Evolutionary conservation across 495 filamentous ascomycete species (phyloP).

Genomic region (Penicillium paxilli): DNA sequence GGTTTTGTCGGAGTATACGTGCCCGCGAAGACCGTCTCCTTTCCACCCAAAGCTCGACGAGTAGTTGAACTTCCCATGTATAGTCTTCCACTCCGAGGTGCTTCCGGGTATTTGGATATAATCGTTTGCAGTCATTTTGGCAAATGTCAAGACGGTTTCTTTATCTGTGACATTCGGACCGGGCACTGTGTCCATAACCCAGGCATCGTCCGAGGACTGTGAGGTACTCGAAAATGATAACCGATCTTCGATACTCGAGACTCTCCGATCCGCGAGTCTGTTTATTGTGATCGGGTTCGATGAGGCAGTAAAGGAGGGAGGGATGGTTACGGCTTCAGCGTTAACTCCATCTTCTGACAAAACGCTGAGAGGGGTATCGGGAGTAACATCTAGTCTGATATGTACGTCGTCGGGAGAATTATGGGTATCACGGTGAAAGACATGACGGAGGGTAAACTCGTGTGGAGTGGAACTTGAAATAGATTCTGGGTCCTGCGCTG

Average conservation of each 20-base stretch:
- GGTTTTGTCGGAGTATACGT: constrained; percentile 83
- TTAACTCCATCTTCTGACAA: constrained; percentile 62
- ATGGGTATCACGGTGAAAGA: constrained; percentile 70
- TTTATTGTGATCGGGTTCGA: constrained; percentile 69
- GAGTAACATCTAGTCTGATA: constrained; percentile 67
- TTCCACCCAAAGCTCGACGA: constrained; percentile 89
- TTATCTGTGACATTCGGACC: constrained; percentile 87
- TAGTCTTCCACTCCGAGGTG: constrained; percentile 80
- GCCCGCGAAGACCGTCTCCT: constrained; percentile 82
- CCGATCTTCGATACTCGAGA: constrained; percentile 72
- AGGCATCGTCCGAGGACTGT: constrained; percentile 67
- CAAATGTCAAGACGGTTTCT: constrained; percentile 77
- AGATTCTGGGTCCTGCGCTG: not conserved
- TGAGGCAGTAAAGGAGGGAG: constrained; percentile 46
- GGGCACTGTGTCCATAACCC: constrained; percentile 77
- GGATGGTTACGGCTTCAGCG: constrained; percentile 34
- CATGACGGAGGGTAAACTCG: constrained; percentile 71
- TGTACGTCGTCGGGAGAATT: constrained; percentile 69
- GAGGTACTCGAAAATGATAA: constrained; percentile 61
- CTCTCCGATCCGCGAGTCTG: constrained; percentile 76
- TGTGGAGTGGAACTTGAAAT: constrained; percentile 22
- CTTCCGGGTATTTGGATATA: constrained; percentile 69
- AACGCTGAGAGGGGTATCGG: constrained; percentile 63
- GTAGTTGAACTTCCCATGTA: constrained; percentile 77
- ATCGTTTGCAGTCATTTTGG: constrained; percentile 83